Evolutionary conservation across 2,329 filamentous ascomycete species (phyloP), one percentile per base, ranked within the genome.

Genomic region (Aspergillus aculeatus): DNA sequence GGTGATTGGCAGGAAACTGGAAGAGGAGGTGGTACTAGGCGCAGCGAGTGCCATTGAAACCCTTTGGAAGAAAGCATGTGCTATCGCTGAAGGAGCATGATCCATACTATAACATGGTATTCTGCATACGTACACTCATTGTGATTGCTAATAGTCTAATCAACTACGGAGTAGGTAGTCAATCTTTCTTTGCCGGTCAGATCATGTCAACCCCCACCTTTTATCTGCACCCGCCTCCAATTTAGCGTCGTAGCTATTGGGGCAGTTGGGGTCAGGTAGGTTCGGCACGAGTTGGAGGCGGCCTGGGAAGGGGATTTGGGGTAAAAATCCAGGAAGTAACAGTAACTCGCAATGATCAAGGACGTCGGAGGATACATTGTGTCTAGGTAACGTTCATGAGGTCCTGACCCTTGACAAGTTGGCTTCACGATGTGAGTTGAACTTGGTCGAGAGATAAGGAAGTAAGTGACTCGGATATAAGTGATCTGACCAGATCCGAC

Each of bases 11-110:
- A 75, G 77, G 24, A 80, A 78, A 56, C 72, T 84, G 16, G 78
- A 86, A 50, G 84, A 86, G 59, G 84, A 86, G 67, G 84, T 79
- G 67, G 74, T 85, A 0, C 66, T 86, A 12, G 82, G 78, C 2
- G 73, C 76, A 53, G 80, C 77, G 44, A 68, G 61, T 23, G 59
- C 61, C 9, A 64, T 73, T 51, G 69, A 74, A 63, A 64, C 62
- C 24, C 57, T 71, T 12, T 73, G 67, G 69, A 55, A 49, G 12
- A 61, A 51, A n/a, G 47, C 47, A 21, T 19, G 7, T 29, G 7
- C 2, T 10, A 29, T 29, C 26, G 26, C 7, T 19, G n/a, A 48
- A 16, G 50, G 23, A 11, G 32, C 14, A 12, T 16, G 12, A 48
- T n/a, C 31, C 19, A 49, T 35, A 38, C 23, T 12, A 26, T 26